Percentiles rank a stretch among this genome's conserved stretches.
phyloP scores from a whole-genome alignment of 2,329 filamentous ascomycete genomes.

The Fusarium abutilonis region DNA sequence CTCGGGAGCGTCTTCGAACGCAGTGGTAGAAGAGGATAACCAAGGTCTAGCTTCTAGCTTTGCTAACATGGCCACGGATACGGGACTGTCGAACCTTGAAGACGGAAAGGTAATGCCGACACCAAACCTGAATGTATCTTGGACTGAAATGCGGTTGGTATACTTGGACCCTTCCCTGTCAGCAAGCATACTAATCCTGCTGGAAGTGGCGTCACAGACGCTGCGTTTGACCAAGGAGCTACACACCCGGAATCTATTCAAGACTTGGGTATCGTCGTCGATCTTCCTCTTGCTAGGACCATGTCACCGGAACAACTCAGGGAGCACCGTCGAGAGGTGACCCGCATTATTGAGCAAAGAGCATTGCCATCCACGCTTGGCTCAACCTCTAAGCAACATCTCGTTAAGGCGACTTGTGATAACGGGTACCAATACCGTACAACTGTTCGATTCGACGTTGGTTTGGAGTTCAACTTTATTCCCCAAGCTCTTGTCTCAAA shows the following conservation, averaged over 20 bases:
- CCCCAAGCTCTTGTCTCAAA: background rate
- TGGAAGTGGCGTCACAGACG: background rate
- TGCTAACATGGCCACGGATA: background rate
- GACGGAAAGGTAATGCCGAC: too few species aligned
- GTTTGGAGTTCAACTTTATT: background rate
- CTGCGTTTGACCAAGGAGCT: background rate
- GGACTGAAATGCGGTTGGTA: background rate
- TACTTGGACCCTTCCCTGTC: accelerated
- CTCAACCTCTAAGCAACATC: background rate
- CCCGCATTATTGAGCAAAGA: background rate
- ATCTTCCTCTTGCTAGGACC: background rate
- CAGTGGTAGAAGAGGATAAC: background rate
- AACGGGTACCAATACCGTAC: background rate
- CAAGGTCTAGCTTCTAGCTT: background rate
- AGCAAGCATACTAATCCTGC: background rate
- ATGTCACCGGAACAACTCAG: background rate
- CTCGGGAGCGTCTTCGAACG: background rate
- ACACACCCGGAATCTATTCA: background rate
- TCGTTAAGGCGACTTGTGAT: background rate
- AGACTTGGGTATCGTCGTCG: background rate
- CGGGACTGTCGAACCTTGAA: background rate
- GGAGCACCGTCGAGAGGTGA: background rate
- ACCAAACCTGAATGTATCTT: background rate
- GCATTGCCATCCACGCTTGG: background rate
- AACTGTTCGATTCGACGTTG: background rate